Evolutionary conservation across 345 rosid genomes (phyloP), one percentile per base, ranked within the genome.

Genomic region (Ailanthus altissimus): DNA sequence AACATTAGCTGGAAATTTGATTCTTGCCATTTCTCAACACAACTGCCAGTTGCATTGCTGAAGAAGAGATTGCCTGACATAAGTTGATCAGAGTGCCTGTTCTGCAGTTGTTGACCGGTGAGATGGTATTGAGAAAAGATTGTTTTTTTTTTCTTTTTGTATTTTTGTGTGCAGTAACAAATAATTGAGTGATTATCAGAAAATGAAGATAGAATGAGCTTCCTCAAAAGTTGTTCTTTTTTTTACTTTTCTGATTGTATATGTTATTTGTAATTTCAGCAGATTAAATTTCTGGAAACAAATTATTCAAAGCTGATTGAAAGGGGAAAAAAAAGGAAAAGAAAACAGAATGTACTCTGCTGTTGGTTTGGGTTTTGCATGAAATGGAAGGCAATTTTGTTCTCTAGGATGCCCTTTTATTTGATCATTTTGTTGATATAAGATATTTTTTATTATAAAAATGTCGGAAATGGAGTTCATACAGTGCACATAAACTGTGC

Each of bases 111-210:
- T 62, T 80, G 76, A 79, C 72, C 56, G 75, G 83, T 77, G 82
- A 77, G 81, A 70, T 77, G 78, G 76, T 75, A 66, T 79, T 76
- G 79, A 82, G 79, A 73, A 62, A 73, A 46, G 72, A 77, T 82
- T 85, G 80, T 88, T 90, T n/a, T 45, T 10, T 10, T 45, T 53
- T 53, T 0, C 16, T 16, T 88, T 75, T 81, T 89, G 89, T 90
- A 87, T 83, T 84, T 85, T 83, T 85, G 96, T 85, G 92, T 88
- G 96, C 89, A 89, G 90, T 85, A 80, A 88, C 86, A 64, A 88
- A 84, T 90, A 86, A 93, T 85, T 77, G 86, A 82, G 88, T 91
- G 88, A 82, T 72, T 86, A 62, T 75, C 49, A 62, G 75, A 76
- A 77, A 81, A 74, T 51, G 76, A 67, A 79, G 73, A 84, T 80